Evolutionary conservation across 441 rosid species (phyloP).

Genomic region (Populus hybrid): DNA sequence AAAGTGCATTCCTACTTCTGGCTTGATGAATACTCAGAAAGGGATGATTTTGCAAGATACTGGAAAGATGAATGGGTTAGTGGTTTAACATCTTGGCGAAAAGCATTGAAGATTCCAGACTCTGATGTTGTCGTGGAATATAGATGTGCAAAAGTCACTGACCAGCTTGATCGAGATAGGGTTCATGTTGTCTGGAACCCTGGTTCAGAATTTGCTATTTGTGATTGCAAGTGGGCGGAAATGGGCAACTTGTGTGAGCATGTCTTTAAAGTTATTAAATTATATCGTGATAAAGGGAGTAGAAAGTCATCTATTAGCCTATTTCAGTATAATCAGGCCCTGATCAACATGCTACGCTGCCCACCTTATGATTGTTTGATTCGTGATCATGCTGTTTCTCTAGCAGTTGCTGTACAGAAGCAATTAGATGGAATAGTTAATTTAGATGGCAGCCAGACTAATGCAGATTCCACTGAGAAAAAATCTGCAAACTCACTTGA

Average conservation of each 20-base stretch:
- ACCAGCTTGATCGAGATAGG: conserved; percentile 45
- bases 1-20: conserved; percentile 91
- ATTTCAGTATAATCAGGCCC: conserved; percentile 54
- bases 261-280: conserved; percentile 50
- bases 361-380: conserved; percentile 68
- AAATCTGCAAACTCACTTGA: conserved; percentile 14
- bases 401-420: conserved; percentile 56
- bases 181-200: conserved; percentile 68
- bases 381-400: conserved; percentile 74
- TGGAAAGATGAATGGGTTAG: conserved; percentile 87
- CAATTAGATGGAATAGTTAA: conserved; percentile 40
- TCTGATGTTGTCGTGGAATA: conserved; percentile 53
- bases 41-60: conserved; percentile 69
- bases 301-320: conserved; percentile 48
- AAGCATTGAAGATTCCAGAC: conserved; percentile 67
- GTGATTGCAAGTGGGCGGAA: conserved; percentile 79
- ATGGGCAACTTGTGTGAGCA: conserved; percentile 83
- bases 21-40: conserved; percentile 88
- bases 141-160: conserved; percentile 53
- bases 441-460: conserved; percentile 19
- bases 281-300: conserved; percentile 36
- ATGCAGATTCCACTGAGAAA: conserved; percentile 15
- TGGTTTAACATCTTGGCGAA: conserved; percentile 79
- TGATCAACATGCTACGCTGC: conserved; percentile 56
- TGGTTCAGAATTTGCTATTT: conserved; percentile 69